Conservation (phyloP, 805 yeast genomes). For the Candida adriatica region DNA sequence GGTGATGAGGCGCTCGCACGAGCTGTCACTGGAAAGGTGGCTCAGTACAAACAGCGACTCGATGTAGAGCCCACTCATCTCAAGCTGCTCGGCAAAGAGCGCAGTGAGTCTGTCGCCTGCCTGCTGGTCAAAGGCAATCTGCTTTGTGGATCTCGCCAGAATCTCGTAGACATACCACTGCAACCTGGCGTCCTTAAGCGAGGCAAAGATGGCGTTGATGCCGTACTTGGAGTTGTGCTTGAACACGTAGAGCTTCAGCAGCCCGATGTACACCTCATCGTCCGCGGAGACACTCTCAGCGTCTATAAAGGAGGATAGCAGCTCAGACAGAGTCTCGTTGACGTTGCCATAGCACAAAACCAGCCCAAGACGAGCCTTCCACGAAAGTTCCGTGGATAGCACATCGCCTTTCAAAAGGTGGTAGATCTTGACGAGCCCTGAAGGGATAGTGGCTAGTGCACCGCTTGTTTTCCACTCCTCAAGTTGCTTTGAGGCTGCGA, state of each 20-base stretch:
- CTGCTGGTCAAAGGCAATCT: constrained; percentile 19
- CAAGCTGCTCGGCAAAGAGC: constrained; percentile 46
- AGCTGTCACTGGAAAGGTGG: constrained; percentile 44
- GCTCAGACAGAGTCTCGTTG: constrained; percentile 28
- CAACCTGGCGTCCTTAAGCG: constrained; percentile 27
- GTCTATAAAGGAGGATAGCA: constrained; percentile 25
- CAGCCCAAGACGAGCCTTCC: constrained; percentile 59
- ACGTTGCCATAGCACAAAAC: constrained; percentile 57
- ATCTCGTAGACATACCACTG: constrained; percentile 49
- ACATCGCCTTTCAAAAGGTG: constrained; percentile 54
- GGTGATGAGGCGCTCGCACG: constrained; percentile 35
- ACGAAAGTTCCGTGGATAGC: constrained; percentile 37
- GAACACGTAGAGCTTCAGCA: constrained; percentile 26
- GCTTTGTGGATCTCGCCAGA: constrained; percentile 29
- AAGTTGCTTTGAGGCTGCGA: constrained; percentile 55
- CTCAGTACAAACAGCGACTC: constrained; percentile 60
- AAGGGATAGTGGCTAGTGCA: constrained; percentile 41
- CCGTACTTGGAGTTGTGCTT: constrained; percentile 15
- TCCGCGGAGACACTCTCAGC: constrained; percentile 9
- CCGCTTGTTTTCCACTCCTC: constrained; percentile 52
- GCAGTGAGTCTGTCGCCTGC: constrained; percentile 33
- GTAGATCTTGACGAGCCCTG: constrained; percentile 49
- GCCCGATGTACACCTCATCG: constrained; percentile 19
- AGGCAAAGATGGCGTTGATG: constrained; percentile 12
- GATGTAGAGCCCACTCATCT: constrained; percentile 38